Percentiles rank a stretch among this genome's conserved stretches.
phyloP scores from a whole-genome alignment of 2,329 filamentous ascomycete species.

The Mycocentrospora acerina region DNA sequence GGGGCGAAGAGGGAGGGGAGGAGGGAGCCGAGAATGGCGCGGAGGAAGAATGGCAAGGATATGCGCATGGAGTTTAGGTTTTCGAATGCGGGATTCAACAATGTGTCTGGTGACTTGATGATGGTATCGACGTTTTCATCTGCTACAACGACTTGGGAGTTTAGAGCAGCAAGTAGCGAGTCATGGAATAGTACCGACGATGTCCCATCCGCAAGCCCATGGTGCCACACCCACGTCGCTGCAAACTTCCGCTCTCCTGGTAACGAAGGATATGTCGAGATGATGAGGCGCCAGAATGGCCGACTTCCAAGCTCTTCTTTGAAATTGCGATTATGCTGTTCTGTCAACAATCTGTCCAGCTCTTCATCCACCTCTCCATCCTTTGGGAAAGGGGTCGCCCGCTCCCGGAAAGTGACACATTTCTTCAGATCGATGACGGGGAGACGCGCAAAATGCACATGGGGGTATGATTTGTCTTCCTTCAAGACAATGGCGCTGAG shows the following conservation, averaged over 20 bases:
- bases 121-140: conserved; percentile 3
- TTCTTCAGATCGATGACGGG: conserved; percentile 45
- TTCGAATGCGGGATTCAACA: conserved; percentile 47
- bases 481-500: conserved; percentile 47
- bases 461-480: conserved; percentile 40
- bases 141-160: neutral
- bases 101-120: conserved; percentile 10
- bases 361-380: conserved; percentile 40
- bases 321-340: conserved; percentile 47
- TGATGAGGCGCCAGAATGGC: conserved; percentile 50
- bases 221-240: conserved; percentile 51
- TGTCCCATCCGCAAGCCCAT: conserved; percentile 50
- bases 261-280: conserved; percentile 18
- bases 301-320: conserved; percentile 23
- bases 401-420: conserved; percentile 37
- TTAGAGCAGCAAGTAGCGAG: conserved; percentile 43
- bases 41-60: conserved; percentile 39
- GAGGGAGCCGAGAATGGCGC: conserved; percentile 36
- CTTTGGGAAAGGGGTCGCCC: conserved; percentile 14
- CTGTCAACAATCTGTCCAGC: conserved; percentile 44
- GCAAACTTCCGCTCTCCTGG: conserved; percentile 43
- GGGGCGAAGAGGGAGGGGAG: conserved; percentile 27
- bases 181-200: conserved; percentile 51
- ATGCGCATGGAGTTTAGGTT: conserved; percentile 43
- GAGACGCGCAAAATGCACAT: conserved; percentile 49